Evolutionary conservation across 345 rosid genomes (phyloP).

Genomic region (Lepidium africanum): DNA sequence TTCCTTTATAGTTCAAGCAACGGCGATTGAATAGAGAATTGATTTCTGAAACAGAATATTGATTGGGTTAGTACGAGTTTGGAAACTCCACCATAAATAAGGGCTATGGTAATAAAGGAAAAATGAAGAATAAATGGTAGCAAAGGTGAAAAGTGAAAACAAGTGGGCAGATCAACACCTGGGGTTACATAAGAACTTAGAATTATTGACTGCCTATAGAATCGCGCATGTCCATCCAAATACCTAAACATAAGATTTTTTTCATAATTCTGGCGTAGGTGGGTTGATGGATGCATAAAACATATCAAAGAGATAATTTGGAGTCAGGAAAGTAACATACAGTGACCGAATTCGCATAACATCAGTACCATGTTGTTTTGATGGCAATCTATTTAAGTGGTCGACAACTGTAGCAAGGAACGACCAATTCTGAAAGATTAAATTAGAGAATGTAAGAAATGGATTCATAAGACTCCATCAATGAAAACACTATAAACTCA

Average conservation of each 20-base stretch:
- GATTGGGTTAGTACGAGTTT: constrained; percentile 11
- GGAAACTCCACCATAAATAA: background rate
- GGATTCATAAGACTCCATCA: background rate
- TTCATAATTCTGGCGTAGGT: background rate
- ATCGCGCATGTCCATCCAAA: constrained; percentile 69
- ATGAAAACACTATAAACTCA: constrained; percentile 12
- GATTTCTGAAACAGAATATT: constrained; percentile 47
- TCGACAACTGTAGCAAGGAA: constrained; percentile 54
- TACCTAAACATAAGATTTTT: constrained; percentile 42
- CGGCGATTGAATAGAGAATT: constrained; percentile 64
- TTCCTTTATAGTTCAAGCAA: constrained; percentile 70
- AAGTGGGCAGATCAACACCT: constrained; percentile 36
- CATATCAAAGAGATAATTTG: background rate
- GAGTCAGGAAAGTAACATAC: constrained; percentile 31
- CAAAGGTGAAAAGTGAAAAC: background rate
- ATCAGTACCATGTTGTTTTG: constrained; percentile 77
- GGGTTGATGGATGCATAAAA: background rate
- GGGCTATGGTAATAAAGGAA: background rate
- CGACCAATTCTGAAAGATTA: constrained; percentile 68
- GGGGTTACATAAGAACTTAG: constrained; percentile 73
- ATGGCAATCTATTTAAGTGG: constrained; percentile 58
- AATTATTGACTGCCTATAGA: constrained; percentile 71
- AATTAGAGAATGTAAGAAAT: constrained; percentile 8
- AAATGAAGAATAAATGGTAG: background rate
- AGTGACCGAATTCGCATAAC: constrained; percentile 81